These are phyloP conservation scores for Xylaria sp. DNA, from an alignment of 2,329 filamentous ascomycete genomes.

Conservation along the genomic window DNA sequence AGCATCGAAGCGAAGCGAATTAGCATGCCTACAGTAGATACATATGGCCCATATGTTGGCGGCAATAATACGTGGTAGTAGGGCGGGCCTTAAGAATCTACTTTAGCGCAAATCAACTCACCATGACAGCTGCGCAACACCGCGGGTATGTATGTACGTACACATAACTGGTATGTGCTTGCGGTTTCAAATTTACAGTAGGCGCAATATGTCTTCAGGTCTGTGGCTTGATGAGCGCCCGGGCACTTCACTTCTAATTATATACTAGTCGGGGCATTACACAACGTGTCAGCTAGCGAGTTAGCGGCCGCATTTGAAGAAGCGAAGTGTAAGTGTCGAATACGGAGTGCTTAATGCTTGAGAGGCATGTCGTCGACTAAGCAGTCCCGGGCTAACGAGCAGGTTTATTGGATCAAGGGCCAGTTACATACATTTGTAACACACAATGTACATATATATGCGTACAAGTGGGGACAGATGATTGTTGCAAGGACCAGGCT, in stretches of 20 bases:
- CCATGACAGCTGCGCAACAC: constrained; percentile 1
- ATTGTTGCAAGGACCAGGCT: constrained; percentile 26
- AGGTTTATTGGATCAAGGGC: background rate
- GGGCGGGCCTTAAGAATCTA: background rate
- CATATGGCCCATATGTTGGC: background rate
- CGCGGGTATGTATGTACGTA: background rate
- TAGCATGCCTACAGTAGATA: background rate
- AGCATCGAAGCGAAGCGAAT: constrained; percentile 3
- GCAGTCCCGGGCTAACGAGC: background rate
- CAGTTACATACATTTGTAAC: constrained; percentile 11
- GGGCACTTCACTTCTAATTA: background rate
- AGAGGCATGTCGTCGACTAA: background rate
- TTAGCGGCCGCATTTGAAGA: constrained; percentile 1
- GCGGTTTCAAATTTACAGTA: constrained; percentile 4
- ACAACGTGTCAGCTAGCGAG: constrained; percentile 1
- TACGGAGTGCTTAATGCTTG: background rate
- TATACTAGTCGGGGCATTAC: background rate
- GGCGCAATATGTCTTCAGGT: background rate
- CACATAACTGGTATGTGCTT: constrained; percentile 7
- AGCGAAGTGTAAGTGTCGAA: background rate
- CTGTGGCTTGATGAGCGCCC: background rate
- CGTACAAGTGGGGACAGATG: constrained; percentile 23
- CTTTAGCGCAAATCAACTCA: constrained; percentile 2
- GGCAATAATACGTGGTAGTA: background rate
- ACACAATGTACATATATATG: constrained; percentile 5